Conservation (phyloP, 805 yeast genomes). For the Saturnispora ahearnii region DNA sequence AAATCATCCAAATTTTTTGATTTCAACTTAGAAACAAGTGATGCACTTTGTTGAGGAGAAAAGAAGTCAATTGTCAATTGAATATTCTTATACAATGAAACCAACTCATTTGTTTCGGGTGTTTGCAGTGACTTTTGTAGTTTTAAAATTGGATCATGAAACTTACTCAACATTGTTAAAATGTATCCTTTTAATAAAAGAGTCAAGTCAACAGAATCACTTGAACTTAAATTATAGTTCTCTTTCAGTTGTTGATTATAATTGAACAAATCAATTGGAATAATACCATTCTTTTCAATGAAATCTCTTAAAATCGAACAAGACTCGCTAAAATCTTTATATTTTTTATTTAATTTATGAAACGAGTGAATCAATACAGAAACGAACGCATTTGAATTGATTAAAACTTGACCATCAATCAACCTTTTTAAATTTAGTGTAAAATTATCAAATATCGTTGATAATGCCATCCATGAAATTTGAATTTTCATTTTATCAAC, state of each 20-base stretch:
- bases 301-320: slow-evolving; percentile 4
- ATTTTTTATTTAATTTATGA: slow-evolving; percentile 6
- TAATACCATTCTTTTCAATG: slow-evolving; percentile 2
- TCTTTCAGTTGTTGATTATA: slow-evolving; percentile 4
- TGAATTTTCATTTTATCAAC: slow-evolving; percentile 7
- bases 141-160: slow-evolving; percentile 8
- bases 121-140: slow-evolving; percentile 4
- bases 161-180: slow-evolving; percentile 8
- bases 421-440: slow-evolving; percentile 4
- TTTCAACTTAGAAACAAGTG: slow-evolving; percentile 3
- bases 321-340: slow-evolving; percentile 7
- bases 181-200: slow-evolving; percentile 6
- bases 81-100: slow-evolving; percentile 5
- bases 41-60: slow-evolving; percentile 7
- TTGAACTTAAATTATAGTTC: slow-evolving; percentile 4
- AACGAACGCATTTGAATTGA: slow-evolving; percentile 3
- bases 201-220: slow-evolving; percentile 5
- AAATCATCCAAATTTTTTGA: background rate
- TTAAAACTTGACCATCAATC: slow-evolving; percentile 6
- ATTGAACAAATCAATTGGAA: background rate
- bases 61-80: slow-evolving; percentile 8
- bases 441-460: slow-evolving; percentile 6
- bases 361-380: slow-evolving; percentile 5
- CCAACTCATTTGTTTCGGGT: slow-evolving; percentile 7
- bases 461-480: slow-evolving; percentile 8